Conservation (phyloP, 768 basidiomycete genomes). For the Russula ochroleuca region DNA sequence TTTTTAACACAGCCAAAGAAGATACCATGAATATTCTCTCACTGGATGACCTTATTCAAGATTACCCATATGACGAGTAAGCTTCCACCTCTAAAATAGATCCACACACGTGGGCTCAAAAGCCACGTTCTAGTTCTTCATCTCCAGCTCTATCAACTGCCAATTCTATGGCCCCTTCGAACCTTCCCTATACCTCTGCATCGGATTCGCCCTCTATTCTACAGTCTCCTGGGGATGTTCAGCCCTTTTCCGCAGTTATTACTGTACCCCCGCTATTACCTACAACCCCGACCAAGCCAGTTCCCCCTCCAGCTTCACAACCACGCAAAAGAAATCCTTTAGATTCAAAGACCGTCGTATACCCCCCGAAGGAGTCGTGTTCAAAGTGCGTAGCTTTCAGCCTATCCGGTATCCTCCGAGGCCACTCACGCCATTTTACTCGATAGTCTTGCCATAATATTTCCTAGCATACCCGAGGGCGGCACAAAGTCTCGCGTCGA, state of each 20-base stretch:
- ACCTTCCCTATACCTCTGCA: conserved; percentile 1
- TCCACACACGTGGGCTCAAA: conserved; percentile 26
- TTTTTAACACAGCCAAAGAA: conserved; percentile 42
- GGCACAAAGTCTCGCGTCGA: conserved; percentile 94
- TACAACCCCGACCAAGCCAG: conserved; percentile 52
- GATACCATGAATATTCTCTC: conserved; percentile 56
- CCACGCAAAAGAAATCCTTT: conserved; percentile 54
- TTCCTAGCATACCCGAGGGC: conserved; percentile 74
- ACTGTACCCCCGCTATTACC: conserved; percentile 33
- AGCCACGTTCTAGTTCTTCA: conserved; percentile 10
- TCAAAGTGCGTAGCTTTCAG: conserved; percentile 52
- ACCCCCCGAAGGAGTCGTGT: conserved; percentile 70
- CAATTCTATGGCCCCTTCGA: not conserved
- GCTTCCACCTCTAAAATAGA: conserved; percentile 32
- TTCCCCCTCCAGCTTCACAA: conserved; percentile 61
- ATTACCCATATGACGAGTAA: conserved; percentile 73
- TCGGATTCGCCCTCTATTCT: not conserved
- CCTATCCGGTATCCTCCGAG: not conserved
- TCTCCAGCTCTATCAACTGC: conserved; percentile 11
- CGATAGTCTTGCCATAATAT: conserved; percentile 69
- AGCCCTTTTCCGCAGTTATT: not conserved
- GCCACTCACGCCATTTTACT: conserved; percentile 2
- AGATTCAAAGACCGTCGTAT: conserved; percentile 56
- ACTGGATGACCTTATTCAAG: conserved; percentile 70
- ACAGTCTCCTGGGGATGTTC: not conserved